These are phyloP conservation scores for Fraxinus greggii DNA, from an alignment of 305 asterid genomes.

Conservation along the genomic window DNA sequence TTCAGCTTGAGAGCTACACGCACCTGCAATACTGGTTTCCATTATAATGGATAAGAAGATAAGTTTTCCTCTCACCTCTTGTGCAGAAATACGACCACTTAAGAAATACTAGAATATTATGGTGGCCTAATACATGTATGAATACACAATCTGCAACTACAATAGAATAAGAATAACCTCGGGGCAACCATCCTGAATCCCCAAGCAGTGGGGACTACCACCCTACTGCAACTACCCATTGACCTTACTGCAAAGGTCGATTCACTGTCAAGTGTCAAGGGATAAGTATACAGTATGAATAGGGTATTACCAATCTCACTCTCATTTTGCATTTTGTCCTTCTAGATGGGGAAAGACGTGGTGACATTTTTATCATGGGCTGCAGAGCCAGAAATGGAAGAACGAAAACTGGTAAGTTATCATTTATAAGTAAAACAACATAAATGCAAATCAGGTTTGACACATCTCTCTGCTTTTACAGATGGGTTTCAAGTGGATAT, in stretches of 20 bases:
- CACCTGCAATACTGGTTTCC: background rate
- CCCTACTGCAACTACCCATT: background rate
- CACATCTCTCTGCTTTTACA: conserved; percentile 25
- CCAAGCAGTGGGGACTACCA: background rate
- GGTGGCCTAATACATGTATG: background rate
- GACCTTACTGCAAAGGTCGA: too few species aligned
- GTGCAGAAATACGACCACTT: background rate
- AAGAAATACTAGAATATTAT: background rate
- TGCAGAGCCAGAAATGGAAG: conserved; percentile 97
- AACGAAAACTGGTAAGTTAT: conserved; percentile 73
- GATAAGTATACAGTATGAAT: background rate
- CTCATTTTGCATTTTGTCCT: conserved; percentile 12
- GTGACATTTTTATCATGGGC: conserved; percentile 84
- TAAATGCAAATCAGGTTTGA: background rate
- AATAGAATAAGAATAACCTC: background rate
- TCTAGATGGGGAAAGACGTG: conserved; percentile 86
- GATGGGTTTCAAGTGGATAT: conserved; percentile 97
- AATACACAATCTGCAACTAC: background rate
- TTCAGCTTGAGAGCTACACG: background rate
- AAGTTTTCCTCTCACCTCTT: background rate
- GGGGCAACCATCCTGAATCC: background rate
- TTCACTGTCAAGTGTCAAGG: too few species aligned
- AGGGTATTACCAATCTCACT: background rate
- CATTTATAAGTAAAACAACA: background rate
- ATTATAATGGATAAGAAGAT: too few species aligned